Percentiles rank a stretch among this genome's conserved stretches.
Evolutionary conservation across 2,329 filamentous ascomycete species (phyloP).

Genomic region (Ophioceras dolichostomum): DNA sequence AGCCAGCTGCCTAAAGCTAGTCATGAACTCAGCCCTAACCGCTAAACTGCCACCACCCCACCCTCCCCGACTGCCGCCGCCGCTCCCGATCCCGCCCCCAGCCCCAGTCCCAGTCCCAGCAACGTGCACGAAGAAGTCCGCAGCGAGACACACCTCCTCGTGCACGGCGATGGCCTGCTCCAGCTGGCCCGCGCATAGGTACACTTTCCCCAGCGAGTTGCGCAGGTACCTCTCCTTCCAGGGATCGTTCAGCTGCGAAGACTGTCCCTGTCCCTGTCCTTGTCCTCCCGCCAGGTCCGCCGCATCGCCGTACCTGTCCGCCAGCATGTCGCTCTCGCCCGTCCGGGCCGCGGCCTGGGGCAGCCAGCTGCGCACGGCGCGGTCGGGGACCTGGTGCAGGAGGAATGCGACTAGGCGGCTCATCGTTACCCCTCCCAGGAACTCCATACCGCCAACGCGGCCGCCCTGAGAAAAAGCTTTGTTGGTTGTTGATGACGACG

Average conservation of each 20-base stretch:
- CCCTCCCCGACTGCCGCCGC: too few species aligned
- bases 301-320: neutral
- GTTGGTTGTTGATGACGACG: too few species aligned
- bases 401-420: constrained; percentile 2
- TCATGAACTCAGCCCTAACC: constrained; percentile 1
- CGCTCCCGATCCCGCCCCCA: too few species aligned
- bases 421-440: neutral
- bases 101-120: too few species aligned
- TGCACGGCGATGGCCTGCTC: neutral
- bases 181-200: neutral
- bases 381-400: constrained; percentile 1
- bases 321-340: neutral
- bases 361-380: neutral
- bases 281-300: neutral
- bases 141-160: neutral
- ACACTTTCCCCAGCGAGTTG: constrained; percentile 1
- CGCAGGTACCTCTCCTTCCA: constrained; percentile 1
- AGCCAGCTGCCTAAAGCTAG: constrained; percentile 1
- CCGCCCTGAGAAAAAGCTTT: neutral
- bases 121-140: too few species aligned
- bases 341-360: constrained; percentile 2
- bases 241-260: neutral
- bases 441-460: neutral
- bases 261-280: too few species aligned
- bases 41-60: constrained; percentile 2